Conservation (phyloP, 1,284 basidiomycete genomes). For the Fomitopsis palustris region DNA sequence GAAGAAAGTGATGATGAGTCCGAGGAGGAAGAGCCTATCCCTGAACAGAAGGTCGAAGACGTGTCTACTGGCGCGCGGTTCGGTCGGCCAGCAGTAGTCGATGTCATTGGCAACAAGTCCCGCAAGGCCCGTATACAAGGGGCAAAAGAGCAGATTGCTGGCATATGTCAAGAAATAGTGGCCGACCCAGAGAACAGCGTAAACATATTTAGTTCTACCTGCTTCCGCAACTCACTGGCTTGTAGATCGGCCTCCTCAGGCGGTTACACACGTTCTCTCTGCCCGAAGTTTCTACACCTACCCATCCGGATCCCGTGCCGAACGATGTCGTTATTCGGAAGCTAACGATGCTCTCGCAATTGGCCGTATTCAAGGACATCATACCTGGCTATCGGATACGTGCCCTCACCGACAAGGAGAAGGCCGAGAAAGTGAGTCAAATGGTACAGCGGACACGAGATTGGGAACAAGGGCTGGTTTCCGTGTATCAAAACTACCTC, state of each 20-base stretch:
- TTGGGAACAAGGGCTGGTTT: constrained; percentile 95
- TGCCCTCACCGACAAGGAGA: constrained; percentile 85
- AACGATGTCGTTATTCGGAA: constrained; percentile 87
- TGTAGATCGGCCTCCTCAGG: constrained; percentile 79
- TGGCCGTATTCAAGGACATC: constrained; percentile 95
- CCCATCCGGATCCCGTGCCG: constrained; percentile 60
- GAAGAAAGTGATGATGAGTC: constrained; percentile 40
- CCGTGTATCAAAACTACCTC: constrained; percentile 87
- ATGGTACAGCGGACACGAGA: constrained; percentile 89
- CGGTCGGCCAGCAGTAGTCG: constrained; percentile 76
- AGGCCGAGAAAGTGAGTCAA: constrained; percentile 92
- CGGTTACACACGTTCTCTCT: constrained; percentile 86
- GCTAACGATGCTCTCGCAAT: constrained; percentile 85
- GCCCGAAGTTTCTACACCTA: constrained; percentile 61
- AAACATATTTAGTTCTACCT: constrained; percentile 12
- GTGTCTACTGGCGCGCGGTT: constrained; percentile 77
- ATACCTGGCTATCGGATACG: constrained; percentile 92
- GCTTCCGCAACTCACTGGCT: constrained; percentile 4
- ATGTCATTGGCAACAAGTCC: constrained; percentile 69
- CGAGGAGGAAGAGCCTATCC: constrained; percentile 27
- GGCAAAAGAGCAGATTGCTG: constrained; percentile 89
- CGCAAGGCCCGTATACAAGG: constrained; percentile 67
- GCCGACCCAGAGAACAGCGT: constrained; percentile 84
- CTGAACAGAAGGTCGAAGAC: constrained; percentile 47
- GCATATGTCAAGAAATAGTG: constrained; percentile 86